phyloP scores from a whole-genome alignment of 2,329 filamentous ascomycete species.

The Colletotrichum siamense region DNA sequence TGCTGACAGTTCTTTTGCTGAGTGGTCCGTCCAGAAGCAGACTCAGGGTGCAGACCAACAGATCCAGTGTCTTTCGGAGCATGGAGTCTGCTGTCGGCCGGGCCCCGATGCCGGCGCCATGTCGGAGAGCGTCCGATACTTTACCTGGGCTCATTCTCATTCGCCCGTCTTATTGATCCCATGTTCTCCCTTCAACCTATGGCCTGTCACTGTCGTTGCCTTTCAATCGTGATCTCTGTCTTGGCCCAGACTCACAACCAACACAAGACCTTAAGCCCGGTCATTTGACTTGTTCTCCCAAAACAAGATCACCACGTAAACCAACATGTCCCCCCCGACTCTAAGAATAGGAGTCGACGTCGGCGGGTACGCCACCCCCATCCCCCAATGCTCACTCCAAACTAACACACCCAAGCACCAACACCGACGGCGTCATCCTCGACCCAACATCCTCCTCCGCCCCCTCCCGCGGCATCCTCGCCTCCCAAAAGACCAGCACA shows the following conservation, averaged over 20 bases:
- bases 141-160: background rate
- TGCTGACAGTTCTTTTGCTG: background rate
- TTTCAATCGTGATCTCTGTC: background rate
- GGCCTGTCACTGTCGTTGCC: background rate
- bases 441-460: conserved; percentile 42
- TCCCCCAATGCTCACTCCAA: background rate
- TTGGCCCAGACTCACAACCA: background rate
- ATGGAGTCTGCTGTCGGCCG: background rate
- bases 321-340: background rate
- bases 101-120: conserved; percentile 1
- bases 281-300: background rate
- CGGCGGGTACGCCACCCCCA: background rate
- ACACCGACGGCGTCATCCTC: conserved; percentile 41
- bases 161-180: background rate
- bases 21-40: background rate
- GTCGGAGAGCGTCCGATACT: background rate
- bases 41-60: background rate
- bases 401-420: background rate
- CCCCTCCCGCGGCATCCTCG: conserved; percentile 46
- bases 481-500: conserved; percentile 51
- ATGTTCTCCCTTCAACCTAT: background rate
- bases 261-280: background rate
- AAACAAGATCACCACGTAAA: accelerated
- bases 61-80: background rate
- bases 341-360: background rate